phyloP scores from a whole-genome alignment of 176 grass and related monocot genomes.

The Phoenix dactylifera region DNA sequence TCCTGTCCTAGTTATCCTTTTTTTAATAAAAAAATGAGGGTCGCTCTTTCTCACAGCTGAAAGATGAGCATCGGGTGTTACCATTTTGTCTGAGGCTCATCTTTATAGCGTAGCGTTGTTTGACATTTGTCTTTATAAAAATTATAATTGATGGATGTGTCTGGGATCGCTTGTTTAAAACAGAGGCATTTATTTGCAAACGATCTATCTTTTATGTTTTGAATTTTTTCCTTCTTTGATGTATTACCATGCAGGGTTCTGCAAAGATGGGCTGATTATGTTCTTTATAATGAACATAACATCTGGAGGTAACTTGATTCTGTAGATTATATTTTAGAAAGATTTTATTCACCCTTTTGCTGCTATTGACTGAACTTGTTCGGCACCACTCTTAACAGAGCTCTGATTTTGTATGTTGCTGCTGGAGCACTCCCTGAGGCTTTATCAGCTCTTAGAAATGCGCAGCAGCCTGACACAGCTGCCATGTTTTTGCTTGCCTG shows the following conservation, averaged over 20 bases:
- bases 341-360: not conserved
- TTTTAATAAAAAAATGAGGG: too few relatives aligned
- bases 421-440: slow-evolving; percentile 84
- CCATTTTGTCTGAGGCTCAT: too few relatives aligned
- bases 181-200: too few relatives aligned
- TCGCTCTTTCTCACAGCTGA: too few relatives aligned
- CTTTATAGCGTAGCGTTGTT: too few relatives aligned
- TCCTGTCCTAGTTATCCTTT: too few relatives aligned
- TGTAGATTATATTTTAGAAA: not conserved
- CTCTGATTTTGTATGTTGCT: slow-evolving; percentile 77
- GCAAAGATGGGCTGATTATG: slow-evolving; percentile 83
- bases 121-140: too few relatives aligned
- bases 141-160: too few relatives aligned
- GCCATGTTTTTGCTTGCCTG: slow-evolving; percentile 93
- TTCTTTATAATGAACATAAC: slow-evolving; percentile 84
- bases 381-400: slow-evolving; percentile 30
- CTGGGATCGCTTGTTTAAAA: too few relatives aligned
- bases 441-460: slow-evolving; percentile 66
- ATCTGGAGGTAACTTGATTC: slow-evolving; percentile 78
- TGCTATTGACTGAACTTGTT: slow-evolving; percentile 17
- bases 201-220: too few relatives aligned
- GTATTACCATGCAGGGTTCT: slow-evolving; percentile 50
- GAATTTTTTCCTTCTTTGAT: not conserved
- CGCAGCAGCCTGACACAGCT: slow-evolving; percentile 65
- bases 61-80: too few relatives aligned